Evolutionary conservation across 352 stramenopile species (phyloP), one percentile per base, ranked within the genome.

Genomic region (Thalassiosira mediterranea): DNA sequence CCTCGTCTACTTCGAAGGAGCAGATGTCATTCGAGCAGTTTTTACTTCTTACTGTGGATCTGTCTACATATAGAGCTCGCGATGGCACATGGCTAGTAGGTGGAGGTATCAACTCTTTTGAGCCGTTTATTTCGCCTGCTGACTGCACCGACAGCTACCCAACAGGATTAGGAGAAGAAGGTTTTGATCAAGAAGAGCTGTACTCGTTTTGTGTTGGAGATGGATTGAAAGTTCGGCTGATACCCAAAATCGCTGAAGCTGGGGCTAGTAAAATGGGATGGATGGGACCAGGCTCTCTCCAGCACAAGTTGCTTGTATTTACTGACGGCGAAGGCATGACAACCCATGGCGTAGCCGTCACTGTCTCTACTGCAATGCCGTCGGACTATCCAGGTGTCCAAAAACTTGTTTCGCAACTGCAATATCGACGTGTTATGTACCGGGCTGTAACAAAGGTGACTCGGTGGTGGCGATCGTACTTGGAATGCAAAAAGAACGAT

Each of bases 171-270:
- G 42, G 23, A 26, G 31, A 15, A 19, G 46, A 21, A n/a, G 26
- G 31, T 3, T 42, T 77, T 46, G 48, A 47, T 51, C 29, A 57
- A 28, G 15, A 52, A 26, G 59, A 49, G 4, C 19, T 77, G 28
- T 77, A n/a, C n/a, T n/a, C 34, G 13, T 42, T 53, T 69, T 86
- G 72, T 31, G 83, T 86, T 51, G 65, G 72, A 11, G 75, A 86
- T 38, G 78, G 78, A 52, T 44, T 86, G 10, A 75, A 58, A 26
- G 54, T 83, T 51, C 66, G 78, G 15, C 49, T 83, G 3, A 44
- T 86, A 10, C 78, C 78, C 15, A 48, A 58, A 46, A 51, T 44
- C 54, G 78, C 72, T 25, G 32, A 59, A 31, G 72, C 72, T 53
- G 66, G 78, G 21, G 78, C 78, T 3, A 79, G 51, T 44, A 65